These are phyloP conservation scores for Nidularia sp. DNA, from an alignment of 768 basidiomycete species.

Conservation along the genomic window DNA sequence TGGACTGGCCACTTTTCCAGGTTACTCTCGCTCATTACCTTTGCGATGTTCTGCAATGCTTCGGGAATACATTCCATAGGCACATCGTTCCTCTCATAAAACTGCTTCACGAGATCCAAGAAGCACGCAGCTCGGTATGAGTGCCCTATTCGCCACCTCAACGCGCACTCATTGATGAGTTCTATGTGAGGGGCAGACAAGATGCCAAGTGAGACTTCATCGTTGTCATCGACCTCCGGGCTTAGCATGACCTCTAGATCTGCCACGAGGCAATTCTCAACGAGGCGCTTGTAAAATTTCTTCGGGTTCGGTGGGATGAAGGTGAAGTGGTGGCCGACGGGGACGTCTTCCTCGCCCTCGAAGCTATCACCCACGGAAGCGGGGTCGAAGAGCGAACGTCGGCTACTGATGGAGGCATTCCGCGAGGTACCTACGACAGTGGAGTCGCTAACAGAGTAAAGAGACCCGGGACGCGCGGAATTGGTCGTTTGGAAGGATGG, in stretches of 20 bases:
- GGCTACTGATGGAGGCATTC: constrained; percentile 61
- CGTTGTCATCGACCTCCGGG: constrained; percentile 88
- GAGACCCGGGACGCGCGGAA: constrained; percentile 50
- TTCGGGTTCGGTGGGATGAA: constrained; percentile 89
- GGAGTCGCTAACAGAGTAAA: constrained; percentile 42
- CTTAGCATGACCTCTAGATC: constrained; percentile 90
- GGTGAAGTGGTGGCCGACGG: constrained; percentile 75
- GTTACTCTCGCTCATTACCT: constrained; percentile 66
- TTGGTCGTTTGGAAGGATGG: constrained; percentile 40
- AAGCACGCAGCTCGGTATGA: constrained; percentile 77
- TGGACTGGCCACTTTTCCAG: constrained; percentile 73
- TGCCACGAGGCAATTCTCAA: constrained; percentile 75
- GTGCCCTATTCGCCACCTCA: constrained; percentile 86
- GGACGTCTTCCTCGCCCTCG: constrained; percentile 64
- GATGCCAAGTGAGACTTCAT: constrained; percentile 93
- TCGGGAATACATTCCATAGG: constrained; percentile 95
- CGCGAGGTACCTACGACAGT: constrained; percentile 34
- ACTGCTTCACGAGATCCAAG: constrained; percentile 78
- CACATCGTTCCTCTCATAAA: constrained; percentile 86
- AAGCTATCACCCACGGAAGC: constrained; percentile 27
- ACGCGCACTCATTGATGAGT: constrained; percentile 81
- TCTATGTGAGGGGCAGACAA: constrained; percentile 76
- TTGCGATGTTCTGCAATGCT: constrained; percentile 70
- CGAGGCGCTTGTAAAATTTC: constrained; percentile 79
- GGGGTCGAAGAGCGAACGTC: constrained; percentile 50